phyloP scores from a whole-genome alignment of 2,329 filamentous ascomycete species.

The Anthostomella pinea region DNA sequence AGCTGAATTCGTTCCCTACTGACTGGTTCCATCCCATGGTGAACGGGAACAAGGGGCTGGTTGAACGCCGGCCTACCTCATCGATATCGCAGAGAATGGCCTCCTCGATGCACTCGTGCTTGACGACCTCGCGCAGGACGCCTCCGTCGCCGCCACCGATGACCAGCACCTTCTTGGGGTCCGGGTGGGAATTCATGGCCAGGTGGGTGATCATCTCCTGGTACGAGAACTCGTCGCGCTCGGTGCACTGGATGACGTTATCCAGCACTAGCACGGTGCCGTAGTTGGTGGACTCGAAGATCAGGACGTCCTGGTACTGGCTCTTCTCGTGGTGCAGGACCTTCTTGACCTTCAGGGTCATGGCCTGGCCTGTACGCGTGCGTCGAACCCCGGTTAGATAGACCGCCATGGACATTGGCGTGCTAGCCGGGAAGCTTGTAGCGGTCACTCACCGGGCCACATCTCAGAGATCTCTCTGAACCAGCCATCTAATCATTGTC shows the following conservation, averaged over 20 bases:
- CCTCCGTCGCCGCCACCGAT: conserved; percentile 97
- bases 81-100: conserved; percentile 98
- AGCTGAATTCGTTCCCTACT: too few relatives aligned
- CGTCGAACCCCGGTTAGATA: background rate
- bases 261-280: conserved; percentile 95
- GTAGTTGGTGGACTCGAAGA: conserved; percentile 97
- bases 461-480: conserved; percentile 98
- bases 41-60: too few relatives aligned
- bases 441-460: conserved; percentile 69
- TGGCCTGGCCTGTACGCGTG: conserved; percentile 71
- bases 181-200: conserved; percentile 96
- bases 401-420: background rate
- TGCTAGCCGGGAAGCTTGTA: background rate
- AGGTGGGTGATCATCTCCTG: conserved; percentile 99
- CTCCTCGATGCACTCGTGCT: conserved; percentile 96
- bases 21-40: too few relatives aligned
- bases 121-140: conserved; percentile 96
- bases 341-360: conserved; percentile 97
- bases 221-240: conserved; percentile 98
- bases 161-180: conserved; percentile 97
- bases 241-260: conserved; percentile 98
- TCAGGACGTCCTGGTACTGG: conserved; percentile 97
- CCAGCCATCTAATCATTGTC: conserved; percentile 78
- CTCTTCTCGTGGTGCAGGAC: conserved; percentile 99
- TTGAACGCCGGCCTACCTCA: too few relatives aligned